Evolutionary conservation across 1,284 basidiomycete genomes (phyloP).

Genomic region (Microbotryum intermedium): DNA sequence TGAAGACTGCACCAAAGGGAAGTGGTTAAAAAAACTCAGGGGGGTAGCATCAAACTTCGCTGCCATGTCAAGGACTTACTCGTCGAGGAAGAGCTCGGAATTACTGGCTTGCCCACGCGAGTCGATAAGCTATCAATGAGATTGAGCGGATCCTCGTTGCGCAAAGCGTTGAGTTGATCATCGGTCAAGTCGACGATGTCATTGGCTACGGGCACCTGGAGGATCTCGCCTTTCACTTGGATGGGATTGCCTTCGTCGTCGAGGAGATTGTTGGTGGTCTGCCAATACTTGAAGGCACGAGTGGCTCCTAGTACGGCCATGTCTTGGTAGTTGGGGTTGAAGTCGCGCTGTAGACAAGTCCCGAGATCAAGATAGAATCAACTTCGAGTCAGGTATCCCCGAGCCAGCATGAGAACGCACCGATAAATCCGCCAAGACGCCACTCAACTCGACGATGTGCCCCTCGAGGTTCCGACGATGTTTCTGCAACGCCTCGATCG

Average conservation of each 20-base stretch:
- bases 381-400: no score
- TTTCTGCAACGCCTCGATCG: constrained; percentile 63
- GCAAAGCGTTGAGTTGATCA: constrained; percentile 55
- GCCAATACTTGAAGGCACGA: constrained; percentile 77
- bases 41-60: no score
- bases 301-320: constrained; percentile 98
- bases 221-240: constrained; percentile 44
- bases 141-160: constrained; percentile 62
- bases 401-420: constrained; percentile 35
- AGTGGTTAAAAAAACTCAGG: not conserved
- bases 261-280: constrained; percentile 39
- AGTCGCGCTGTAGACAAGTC: constrained; percentile 45
- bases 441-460: constrained; percentile 67
- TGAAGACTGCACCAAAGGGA: constrained; percentile 53
- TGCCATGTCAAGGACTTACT: no score
- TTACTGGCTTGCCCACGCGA: constrained; percentile 10
- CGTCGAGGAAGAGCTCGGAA: constrained; percentile 1
- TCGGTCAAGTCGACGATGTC: constrained; percentile 39
- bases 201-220: constrained; percentile 46
- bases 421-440: constrained; percentile 72
- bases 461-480: constrained; percentile 63
- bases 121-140: constrained; percentile 40
- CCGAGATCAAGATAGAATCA: not conserved
- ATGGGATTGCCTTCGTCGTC: constrained; percentile 16
- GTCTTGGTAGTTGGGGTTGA: constrained; percentile 98